Percentiles rank a stretch among this genome's conserved stretches.
Evolutionary conservation across 306 rosid species (phyloP).

Genomic region (Comarum palustre): DNA sequence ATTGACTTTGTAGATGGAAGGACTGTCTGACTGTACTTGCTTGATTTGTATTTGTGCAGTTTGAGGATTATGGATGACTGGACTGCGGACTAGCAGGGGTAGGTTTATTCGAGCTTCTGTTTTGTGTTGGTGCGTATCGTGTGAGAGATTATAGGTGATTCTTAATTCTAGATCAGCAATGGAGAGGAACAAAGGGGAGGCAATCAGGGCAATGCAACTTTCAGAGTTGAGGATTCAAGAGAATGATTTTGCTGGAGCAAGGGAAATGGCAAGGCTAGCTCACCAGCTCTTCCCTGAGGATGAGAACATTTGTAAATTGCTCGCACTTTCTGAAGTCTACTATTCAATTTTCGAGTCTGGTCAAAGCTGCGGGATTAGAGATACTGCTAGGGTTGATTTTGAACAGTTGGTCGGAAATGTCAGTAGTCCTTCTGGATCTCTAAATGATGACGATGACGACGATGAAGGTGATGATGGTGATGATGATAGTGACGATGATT

Average conservation of each 20-base stretch:
- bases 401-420: slow-evolving; percentile 30
- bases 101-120: not conserved
- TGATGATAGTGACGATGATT: not conserved
- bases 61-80: slow-evolving; percentile 24
- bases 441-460: not conserved
- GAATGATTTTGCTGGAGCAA: slow-evolving; percentile 66
- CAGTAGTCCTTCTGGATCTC: slow-evolving; percentile 33
- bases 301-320: slow-evolving; percentile 61
- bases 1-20: not conserved
- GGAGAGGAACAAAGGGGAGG: slow-evolving; percentile 96
- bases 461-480: not conserved
- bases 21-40: slow-evolving; percentile 13
- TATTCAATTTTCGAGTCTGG: slow-evolving; percentile 41
- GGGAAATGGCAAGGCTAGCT: slow-evolving; percentile 62
- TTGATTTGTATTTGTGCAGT: slow-evolving; percentile 29
- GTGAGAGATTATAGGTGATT: slow-evolving; percentile 20
- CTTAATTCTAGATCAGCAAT: slow-evolving; percentile 38
- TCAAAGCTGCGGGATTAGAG: slow-evolving; percentile 31
- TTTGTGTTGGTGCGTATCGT: not conserved
- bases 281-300: slow-evolving; percentile 55
- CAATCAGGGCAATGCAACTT: slow-evolving; percentile 59
- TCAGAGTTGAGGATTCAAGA: slow-evolving; percentile 58
- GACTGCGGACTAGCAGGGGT: slow-evolving; percentile 5
- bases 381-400: slow-evolving; percentile 16
- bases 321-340: slow-evolving; percentile 66